Evolutionary conservation across 495 filamentous ascomycete species (phyloP), one percentile per base, ranked within the genome.

Genomic region (Aspergillus biplanus): DNA sequence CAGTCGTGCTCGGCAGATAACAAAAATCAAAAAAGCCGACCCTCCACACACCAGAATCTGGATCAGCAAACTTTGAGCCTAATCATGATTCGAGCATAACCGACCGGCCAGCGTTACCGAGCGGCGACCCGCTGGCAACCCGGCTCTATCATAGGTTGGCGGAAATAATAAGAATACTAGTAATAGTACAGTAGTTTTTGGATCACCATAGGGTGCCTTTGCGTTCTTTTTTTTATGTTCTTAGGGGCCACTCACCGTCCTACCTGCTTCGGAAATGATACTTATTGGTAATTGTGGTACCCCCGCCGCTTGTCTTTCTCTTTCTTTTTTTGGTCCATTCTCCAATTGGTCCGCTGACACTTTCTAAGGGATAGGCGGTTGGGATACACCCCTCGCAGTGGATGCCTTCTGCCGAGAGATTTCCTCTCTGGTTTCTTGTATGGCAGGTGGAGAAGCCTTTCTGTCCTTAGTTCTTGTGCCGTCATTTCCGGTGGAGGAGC

Each of bases 401-500:
- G 39, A 12, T 27, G n/a, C 47, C 47, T 18, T 7, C 47, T n/a
- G 16, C 5, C 21, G 9, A 18, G 1, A 11, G 6, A n/a, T 18
- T 50, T 6, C 11, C 11, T 18, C 6, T 9, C 47, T 50, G 47
- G n/a, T 7, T 46, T 7, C 34, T 18, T 37, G n/a, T 50, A 59
- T 7, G 18, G 18, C 8, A 35, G 42, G 63, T 56, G 58, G 63
- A 50, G 39, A 53, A 16, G 5, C 37, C 1, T 2, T 50, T 18
- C 35, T 27, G 33, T 56, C 31, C 21, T 61, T 52, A 57, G 52
- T 62, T 33, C 21, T 55, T 42, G 16, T 46, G 53, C 53, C 53
- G 58, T 47, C 37, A 33, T 65, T 61, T 35, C 47, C 53, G 58
- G 34, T 52, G 18, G 33, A 55, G 2, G 55, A 65, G 39, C 33